Conservation (phyloP, 2,329 filamentous ascomycete species). For the Diaporthe sp. region DNA sequence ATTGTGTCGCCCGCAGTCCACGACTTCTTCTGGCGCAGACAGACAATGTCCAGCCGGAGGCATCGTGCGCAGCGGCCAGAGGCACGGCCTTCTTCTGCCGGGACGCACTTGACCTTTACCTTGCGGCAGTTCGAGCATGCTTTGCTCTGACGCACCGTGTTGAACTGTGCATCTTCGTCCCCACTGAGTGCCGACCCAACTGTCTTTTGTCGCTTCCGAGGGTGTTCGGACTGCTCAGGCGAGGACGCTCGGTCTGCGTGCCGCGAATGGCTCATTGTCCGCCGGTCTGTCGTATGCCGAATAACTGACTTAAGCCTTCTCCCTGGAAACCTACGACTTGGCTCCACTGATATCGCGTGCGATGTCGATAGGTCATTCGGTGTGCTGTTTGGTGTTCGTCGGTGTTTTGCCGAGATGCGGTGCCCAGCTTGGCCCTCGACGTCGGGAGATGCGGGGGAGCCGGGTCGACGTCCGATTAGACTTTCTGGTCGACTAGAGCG, state of each 20-base stretch:
- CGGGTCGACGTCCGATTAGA: not conserved
- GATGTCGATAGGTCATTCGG: not conserved
- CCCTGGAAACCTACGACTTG: not conserved
- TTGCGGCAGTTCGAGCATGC: slow-evolving; percentile 1
- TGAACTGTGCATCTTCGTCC: not conserved
- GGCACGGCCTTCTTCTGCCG: not conserved
- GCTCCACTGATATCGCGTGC: not conserved
- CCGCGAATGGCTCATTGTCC: not conserved
- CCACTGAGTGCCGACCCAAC: not conserved
- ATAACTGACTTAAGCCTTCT: not conserved
- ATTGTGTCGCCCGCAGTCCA: not conserved
- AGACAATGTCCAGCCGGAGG: slow-evolving; percentile 9
- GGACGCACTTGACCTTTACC: slow-evolving; percentile 24
- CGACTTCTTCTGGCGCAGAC: slow-evolving; percentile 11
- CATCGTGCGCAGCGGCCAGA: not conserved
- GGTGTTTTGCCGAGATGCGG: slow-evolving; percentile 8
- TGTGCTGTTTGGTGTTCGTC: not conserved
- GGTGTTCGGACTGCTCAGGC: slow-evolving; percentile 7
- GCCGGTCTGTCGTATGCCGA: not conserved
- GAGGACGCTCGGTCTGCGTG: not conserved
- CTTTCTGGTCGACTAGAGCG: too few species aligned
- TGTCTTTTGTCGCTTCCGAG: slow-evolving; percentile 9
- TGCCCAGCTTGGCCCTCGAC: not conserved
- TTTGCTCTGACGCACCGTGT: not conserved
- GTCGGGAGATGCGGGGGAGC: not conserved